Evolutionary conservation across 1,139 yeast species (phyloP).

Genomic region (Yamadazyma siamensis): DNA sequence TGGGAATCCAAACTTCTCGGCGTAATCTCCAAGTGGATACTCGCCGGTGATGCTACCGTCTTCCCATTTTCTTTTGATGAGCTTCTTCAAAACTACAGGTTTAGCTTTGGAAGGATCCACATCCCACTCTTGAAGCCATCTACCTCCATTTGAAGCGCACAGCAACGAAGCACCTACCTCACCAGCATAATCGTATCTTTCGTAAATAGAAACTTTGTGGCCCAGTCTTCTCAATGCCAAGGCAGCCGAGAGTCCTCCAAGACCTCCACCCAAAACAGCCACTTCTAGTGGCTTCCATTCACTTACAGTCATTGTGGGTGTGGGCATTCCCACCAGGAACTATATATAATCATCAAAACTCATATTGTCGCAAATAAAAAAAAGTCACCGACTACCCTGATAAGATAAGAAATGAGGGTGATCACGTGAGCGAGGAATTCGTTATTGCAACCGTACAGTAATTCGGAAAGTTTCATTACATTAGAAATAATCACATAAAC

Average conservation of each 20-base stretch:
- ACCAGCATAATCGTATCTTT: slow-evolving; percentile 26
- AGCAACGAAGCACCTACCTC: slow-evolving; percentile 37
- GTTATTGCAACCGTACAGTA: no score
- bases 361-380: slow-evolving; percentile 3
- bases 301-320: slow-evolving; percentile 7
- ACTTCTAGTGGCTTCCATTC: slow-evolving; percentile 15
- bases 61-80: slow-evolving; percentile 21
- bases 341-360: background rate
- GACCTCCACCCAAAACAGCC: slow-evolving; percentile 34
- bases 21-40: slow-evolving; percentile 21
- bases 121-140: slow-evolving; percentile 14
- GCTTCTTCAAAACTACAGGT: slow-evolving; percentile 19
- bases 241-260: slow-evolving; percentile 36
- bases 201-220: slow-evolving; percentile 29
- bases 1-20: slow-evolving; percentile 19
- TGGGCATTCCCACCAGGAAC: background rate
- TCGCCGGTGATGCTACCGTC: slow-evolving; percentile 15
- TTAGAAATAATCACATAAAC: no score
- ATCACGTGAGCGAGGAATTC: no score
- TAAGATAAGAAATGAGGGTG: background rate
- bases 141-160: slow-evolving; percentile 15
- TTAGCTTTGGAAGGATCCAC: slow-evolving; percentile 18
- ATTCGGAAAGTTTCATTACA: no score
- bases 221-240: slow-evolving; percentile 29
- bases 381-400: slow-evolving; percentile 1